Percentiles rank a stretch among this genome's conserved stretches.
Conservation (phyloP, 1,284 basidiomycete genomes). For the Heliocybe sulcata region DNA sequence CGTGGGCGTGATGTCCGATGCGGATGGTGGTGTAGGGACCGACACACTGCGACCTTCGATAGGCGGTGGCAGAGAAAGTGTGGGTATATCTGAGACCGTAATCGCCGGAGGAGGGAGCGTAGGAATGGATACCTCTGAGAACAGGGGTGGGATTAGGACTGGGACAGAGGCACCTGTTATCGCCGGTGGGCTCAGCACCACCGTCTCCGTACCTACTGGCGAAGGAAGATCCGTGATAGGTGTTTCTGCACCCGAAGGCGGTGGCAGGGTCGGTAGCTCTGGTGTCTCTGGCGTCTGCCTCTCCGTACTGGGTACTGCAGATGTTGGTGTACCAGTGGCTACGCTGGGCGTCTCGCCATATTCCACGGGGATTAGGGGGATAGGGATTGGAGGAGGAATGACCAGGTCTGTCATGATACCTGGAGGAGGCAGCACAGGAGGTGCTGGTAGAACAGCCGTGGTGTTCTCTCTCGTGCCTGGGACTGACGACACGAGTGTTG, state of each 20-base stretch:
- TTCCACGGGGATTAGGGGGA: not conserved
- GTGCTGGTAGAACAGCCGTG: not conserved
- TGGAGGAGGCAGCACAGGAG: not conserved
- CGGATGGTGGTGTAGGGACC: too few relatives aligned
- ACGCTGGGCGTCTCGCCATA: not conserved
- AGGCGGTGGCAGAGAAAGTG: too few relatives aligned
- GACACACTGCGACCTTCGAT: too few relatives aligned
- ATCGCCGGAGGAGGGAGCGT: too few relatives aligned
- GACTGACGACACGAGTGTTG: not conserved
- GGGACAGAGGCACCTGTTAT: too few relatives aligned
- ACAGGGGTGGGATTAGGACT: too few relatives aligned
- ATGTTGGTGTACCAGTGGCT: not conserved
- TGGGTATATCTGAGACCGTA: too few relatives aligned
- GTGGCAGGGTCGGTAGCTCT: not conserved
- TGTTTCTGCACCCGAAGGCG: not conserved
- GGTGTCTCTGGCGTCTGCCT: not conserved
- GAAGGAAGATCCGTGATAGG: not conserved
- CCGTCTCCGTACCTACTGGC: too few relatives aligned
- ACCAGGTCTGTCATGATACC: not conserved
- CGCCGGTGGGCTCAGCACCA: too few relatives aligned
- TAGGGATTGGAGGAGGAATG: not conserved
- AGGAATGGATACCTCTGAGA: too few relatives aligned
- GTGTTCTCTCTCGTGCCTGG: not conserved
- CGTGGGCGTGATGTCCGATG: too few relatives aligned
- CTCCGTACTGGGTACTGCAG: not conserved